Base-by-base conservation (phyloP, 306 rosid genomes). In the Gynostemma pentaphyllum region DNA sequence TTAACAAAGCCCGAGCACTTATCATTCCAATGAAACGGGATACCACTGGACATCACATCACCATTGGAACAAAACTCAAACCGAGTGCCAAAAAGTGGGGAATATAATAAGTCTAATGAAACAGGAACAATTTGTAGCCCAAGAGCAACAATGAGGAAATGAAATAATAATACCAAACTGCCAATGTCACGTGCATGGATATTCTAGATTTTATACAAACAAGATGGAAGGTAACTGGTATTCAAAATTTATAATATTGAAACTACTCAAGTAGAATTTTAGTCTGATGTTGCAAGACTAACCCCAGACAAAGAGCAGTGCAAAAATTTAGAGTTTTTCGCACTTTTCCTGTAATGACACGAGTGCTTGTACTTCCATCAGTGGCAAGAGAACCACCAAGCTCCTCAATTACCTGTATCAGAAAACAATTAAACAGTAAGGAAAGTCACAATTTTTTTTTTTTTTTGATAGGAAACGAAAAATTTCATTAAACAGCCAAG, bases 311-410 rank as follows among this genome's bases (percentile, higher is more conserved):
- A 41, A 90, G 88, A 52, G 96, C 97, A 14, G 79, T 73, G 63
- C 96, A 90, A 78, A 90, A 90, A 80, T 90, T 90, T 66, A 83
- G 72, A 53, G 97, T 90, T 74, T 81, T 83, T 70, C 97, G 82
- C 71, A 74, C 94, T 85, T 83, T 64, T 75, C 97, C 97, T 1
- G 97, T 90, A 73, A 87, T 77, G 72, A 87, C 82, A 77, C 87
- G 96, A 5, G 97, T 87, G 68, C 89, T 36, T 66, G 65, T 60
- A 68, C 78, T 81, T 72, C 97, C 97, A 68, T 85, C 82, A 49
- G 77, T 10, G 5, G 79, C 51, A 66, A 80, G 70, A 71, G 81
- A 75, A 41, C 95, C 97, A 64, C 96, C 97, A 66, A 90, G 97
- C 75, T 74, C 85, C 71, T 70, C 73, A 68, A 87, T 85, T 45